phyloP scores from a whole-genome alignment of 2,329 filamentous ascomycete species.

The Colletotrichum endophyticum region DNA sequence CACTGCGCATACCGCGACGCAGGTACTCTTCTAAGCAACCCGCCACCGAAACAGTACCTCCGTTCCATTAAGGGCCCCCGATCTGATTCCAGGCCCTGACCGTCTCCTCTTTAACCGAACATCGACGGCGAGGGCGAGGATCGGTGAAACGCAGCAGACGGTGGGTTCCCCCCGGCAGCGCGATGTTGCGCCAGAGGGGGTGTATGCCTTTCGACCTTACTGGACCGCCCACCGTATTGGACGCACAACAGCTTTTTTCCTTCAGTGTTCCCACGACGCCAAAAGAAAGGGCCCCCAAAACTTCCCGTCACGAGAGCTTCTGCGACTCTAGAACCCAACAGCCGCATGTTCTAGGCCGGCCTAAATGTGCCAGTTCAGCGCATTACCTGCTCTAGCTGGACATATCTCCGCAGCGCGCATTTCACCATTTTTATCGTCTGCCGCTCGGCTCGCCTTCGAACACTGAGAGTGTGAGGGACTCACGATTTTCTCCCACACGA shows the following conservation, averaged over 20 bases:
- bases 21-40: neutral
- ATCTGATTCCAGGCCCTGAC: slow-evolving; percentile 3
- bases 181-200: neutral
- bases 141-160: neutral
- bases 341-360: slow-evolving; percentile 19
- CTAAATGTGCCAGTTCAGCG: neutral
- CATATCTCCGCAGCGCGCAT: slow-evolving; percentile 8
- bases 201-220: neutral
- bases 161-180: neutral
- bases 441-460: neutral
- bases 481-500: neutral
- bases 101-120: slow-evolving; percentile 8
- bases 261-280: neutral
- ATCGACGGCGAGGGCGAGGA: slow-evolving; percentile 9
- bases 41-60: neutral
- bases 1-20: neutral
- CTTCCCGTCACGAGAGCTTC: slow-evolving; percentile 9
- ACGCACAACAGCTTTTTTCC: neutral
- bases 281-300: neutral
- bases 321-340: neutral
- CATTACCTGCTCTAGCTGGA: slow-evolving; percentile 15
- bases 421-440: neutral
- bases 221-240: neutral
- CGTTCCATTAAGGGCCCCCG: neutral
- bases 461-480: neutral